phyloP scores from a whole-genome alignment of 257 asterid genomes.

The Eustoma russellianum region DNA sequence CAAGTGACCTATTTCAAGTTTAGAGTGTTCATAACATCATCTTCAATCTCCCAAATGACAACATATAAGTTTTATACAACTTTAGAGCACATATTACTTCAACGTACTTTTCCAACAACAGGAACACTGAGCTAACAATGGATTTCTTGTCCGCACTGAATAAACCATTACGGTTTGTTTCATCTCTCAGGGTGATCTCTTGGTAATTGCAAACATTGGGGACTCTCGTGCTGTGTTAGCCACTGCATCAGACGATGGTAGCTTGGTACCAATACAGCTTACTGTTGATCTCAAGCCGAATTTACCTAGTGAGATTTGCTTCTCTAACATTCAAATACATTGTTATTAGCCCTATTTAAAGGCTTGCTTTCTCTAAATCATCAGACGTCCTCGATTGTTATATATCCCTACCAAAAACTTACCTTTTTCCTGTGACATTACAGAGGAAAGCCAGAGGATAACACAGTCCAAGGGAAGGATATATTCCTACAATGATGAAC shows the following conservation, averaged over 20 bases:
- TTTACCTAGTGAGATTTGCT: constrained; percentile 43
- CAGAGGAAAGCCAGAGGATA: constrained; percentile 67
- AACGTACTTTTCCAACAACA: too few relatives aligned
- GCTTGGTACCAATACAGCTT: constrained; percentile 50
- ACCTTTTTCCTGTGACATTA: constrained; percentile 3
- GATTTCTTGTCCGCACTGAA: too few relatives aligned
- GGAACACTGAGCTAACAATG: too few relatives aligned
- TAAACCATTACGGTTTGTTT: not conserved
- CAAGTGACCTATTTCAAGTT: too few relatives aligned
- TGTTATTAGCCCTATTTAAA: not conserved
- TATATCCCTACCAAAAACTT: not conserved
- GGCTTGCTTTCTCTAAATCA: too few relatives aligned
- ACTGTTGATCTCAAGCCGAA: constrained; percentile 78
- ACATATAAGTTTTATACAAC: too few relatives aligned
- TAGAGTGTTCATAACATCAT: too few relatives aligned
- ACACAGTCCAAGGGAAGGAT: constrained; percentile 44
- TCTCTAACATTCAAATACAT: constrained; percentile 1
- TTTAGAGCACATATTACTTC: too few relatives aligned
- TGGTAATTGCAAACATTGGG: constrained; percentile 60
- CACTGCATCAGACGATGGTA: constrained; percentile 39
- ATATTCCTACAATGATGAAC: constrained; percentile 50
- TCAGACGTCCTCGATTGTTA: not conserved
- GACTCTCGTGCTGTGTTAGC: constrained; percentile 78
- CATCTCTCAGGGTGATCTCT: constrained; percentile 43
- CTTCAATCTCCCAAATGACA: too few relatives aligned